Conservation (phyloP, 2,329 filamentous ascomycete genomes). For the Tothia fuscella region DNA sequence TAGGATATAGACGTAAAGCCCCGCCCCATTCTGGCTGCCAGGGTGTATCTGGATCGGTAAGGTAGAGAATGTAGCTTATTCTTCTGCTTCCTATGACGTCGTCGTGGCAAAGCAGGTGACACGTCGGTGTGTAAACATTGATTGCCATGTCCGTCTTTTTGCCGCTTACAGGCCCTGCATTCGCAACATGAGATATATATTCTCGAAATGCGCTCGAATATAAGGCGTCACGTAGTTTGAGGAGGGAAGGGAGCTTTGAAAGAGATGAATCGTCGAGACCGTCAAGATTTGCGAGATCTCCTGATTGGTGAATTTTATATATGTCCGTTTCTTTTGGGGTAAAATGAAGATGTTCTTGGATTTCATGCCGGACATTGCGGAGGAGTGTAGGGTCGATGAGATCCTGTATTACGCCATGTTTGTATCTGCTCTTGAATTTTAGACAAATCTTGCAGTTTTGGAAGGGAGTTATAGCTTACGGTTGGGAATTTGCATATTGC, state of each 20-base stretch:
- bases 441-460: neutral
- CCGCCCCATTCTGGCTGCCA: conserved; percentile 93
- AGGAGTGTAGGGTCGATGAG: conserved; percentile 73
- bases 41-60: conserved; percentile 79
- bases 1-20: conserved; percentile 77
- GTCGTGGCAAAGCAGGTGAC: conserved; percentile 91
- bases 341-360: conserved; percentile 82
- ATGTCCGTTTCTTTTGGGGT: conserved; percentile 99
- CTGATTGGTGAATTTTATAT: conserved; percentile 98
- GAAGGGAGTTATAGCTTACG: conserved; percentile 18
- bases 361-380: conserved; percentile 76
- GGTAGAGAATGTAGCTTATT: conserved; percentile 93
- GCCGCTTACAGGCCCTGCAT: conserved; percentile 76
- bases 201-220: conserved; percentile 84
- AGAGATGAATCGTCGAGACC: conserved; percentile 80
- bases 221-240: conserved; percentile 82
- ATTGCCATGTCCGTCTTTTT: conserved; percentile 98
- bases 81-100: conserved; percentile 96
- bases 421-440: conserved; percentile 46
- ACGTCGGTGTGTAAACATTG: conserved; percentile 95
- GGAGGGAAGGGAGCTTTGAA: conserved; percentile 75
- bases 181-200: conserved; percentile 78
- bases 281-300: conserved; percentile 91
- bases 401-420: conserved; percentile 77
- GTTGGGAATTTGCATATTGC: conserved; percentile 27